Evolutionary conservation across 768 basidiomycete genomes (phyloP), one percentile per base, ranked within the genome.

Genomic region (Coprinopsis marcescibilis): DNA sequence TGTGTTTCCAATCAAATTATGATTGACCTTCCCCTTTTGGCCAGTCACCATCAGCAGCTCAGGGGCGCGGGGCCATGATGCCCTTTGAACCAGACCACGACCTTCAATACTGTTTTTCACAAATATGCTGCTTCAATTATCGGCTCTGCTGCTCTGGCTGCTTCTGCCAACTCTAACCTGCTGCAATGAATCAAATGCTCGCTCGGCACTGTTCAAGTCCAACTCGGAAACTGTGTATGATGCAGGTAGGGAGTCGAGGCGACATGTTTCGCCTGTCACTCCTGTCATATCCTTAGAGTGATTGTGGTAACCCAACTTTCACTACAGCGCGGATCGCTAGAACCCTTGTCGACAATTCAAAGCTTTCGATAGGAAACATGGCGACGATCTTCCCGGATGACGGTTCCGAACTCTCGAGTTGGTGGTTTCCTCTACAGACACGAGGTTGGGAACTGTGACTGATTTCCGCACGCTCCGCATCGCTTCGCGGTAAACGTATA

Each of bases 331-430:
- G 59, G 17, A 61, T 76, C 40, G 73, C 73, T 13, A 64, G 76
- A 34, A 51, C 52, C 15, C 63, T 77, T 6, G 63, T 77, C 13
- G 66, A 70, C 45, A 21, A 50, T 25, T 73, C 71, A 6, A 33
- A 53, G 10, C 57, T 55, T 13, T 65, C 68, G 3, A 62, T 76
- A 19, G 77, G 71, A 21, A 75, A 65, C 15, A 76, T 78, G 68
- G 76, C 74, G 8, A 76, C 77, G 2, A 54, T 70, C 8, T 77
- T 68, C 54, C 74, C 76, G 5, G 43, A 55, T 1, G 61, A 71
- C 48, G 65, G 74, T 57, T 56, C 67, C 12, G 53, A 54, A 1
- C 60, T 72, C 7, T 58, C 70, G 51, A 69, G 73, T 71, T 45
- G 23, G 41, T 4, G 39, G 10, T 10, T 40, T 11, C 20, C n/a